Percentiles rank a stretch among this genome's conserved stretches.
Conservation (phyloP, 129 eudicot genomes). For the Tagetes patula region DNA sequence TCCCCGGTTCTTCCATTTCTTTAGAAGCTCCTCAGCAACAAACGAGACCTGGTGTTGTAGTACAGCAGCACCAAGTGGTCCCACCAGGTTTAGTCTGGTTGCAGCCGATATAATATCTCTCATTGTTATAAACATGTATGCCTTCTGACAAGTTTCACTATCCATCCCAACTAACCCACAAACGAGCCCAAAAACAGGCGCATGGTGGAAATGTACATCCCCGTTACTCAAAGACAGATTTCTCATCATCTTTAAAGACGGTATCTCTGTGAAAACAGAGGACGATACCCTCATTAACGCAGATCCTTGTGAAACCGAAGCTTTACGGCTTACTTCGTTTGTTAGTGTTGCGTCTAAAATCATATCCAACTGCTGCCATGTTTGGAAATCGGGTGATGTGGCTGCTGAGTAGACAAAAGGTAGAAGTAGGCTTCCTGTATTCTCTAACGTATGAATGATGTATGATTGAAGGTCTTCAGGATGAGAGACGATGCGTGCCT, state of each 20-base stretch:
- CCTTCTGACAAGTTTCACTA: constrained; percentile 61
- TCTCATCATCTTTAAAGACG: constrained; percentile 71
- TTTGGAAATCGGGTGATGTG: constrained; percentile 49
- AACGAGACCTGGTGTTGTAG: constrained; percentile 71
- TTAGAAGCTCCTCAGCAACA: constrained; percentile 57
- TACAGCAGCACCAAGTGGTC: constrained; percentile 82
- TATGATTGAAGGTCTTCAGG: constrained; percentile 57
- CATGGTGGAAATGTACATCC: constrained; percentile 67
- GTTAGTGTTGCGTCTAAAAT: constrained; percentile 71
- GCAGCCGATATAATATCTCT: constrained; percentile 93
- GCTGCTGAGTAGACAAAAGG: constrained; percentile 67
- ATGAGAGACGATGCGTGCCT: constrained; percentile 52
- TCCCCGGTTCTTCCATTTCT: constrained; percentile 75
- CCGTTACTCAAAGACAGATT: constrained; percentile 37
- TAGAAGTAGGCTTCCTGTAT: constrained; percentile 86
- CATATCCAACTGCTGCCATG: constrained; percentile 65
- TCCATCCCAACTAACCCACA: constrained; percentile 78
- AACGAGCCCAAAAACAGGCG: constrained; percentile 79
- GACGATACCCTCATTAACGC: constrained; percentile 78
- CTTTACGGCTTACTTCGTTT: constrained; percentile 78
- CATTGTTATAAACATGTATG: constrained; percentile 73
- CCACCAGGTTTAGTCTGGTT: constrained; percentile 79
- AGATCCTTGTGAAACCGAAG: constrained; percentile 83
- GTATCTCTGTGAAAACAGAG: constrained; percentile 68
- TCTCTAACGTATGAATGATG: constrained; percentile 68